Evolutionary conservation across 75 land plant genomes (phyloP).

Genomic region (Selaginella tamariscina): DNA sequence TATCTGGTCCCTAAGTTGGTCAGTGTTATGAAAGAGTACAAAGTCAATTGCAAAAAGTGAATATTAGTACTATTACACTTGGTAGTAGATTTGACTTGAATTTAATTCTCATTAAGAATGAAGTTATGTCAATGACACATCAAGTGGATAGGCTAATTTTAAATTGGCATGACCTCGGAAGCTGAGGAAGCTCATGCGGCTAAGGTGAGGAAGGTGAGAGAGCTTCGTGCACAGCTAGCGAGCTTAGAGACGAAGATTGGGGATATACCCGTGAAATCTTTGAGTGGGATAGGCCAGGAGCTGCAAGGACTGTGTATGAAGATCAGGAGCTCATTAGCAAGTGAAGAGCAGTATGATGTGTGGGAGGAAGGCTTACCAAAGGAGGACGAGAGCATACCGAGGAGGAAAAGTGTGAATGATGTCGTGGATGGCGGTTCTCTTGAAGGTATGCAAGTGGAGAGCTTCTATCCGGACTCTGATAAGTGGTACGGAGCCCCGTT

Average conservation of each 20-base stretch:
- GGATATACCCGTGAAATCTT: slow-evolving; percentile 29
- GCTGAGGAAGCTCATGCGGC: slow-evolving; percentile 29
- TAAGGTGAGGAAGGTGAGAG: slow-evolving; percentile 51
- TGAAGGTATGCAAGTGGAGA: slow-evolving; percentile 52
- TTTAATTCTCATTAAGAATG: no score
- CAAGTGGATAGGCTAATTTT: no score
- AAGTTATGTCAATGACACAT: no score
- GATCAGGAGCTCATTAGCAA: slow-evolving; percentile 24
- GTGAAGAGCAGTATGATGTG: slow-evolving; percentile 23
- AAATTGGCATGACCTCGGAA: slow-evolving; percentile 36
- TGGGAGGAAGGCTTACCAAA: slow-evolving; percentile 25
- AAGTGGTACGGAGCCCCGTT: slow-evolving; percentile 95
- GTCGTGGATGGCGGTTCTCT: slow-evolving; percentile 36
- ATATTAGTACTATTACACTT: no score
- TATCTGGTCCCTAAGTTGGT: no score
- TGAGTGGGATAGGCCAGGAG: slow-evolving; percentile 39
- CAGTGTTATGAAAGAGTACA: slow-evolving; percentile 29
- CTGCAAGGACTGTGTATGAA: slow-evolving; percentile 33
- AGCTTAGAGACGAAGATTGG: slow-evolving; percentile 38
- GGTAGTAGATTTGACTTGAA: no score
- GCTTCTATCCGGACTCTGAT: slow-evolving; percentile 48
- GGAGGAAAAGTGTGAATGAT: slow-evolving; percentile 36
- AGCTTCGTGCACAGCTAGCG: slow-evolving; percentile 40
- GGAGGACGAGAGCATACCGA: slow-evolving; percentile 32
- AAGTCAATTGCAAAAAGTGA: slow-evolving; percentile 22